Evolutionary conservation across 176 grass and related monocot genomes (phyloP).

Genomic region (Canna indica): DNA sequence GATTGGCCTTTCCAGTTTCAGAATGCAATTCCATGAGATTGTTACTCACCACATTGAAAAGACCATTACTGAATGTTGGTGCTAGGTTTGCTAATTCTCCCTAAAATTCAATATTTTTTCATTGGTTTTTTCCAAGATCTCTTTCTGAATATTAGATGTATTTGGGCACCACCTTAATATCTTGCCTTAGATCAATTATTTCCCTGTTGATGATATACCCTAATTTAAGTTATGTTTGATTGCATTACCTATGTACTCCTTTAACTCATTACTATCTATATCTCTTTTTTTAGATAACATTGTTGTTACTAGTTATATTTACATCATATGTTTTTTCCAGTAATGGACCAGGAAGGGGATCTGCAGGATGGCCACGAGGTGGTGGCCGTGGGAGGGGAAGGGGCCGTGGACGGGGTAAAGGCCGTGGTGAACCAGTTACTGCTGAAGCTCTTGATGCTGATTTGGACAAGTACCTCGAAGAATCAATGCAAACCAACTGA

Average conservation of each 20-base stretch:
- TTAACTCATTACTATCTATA: not conserved
- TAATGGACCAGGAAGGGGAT: slow-evolving; percentile 44
- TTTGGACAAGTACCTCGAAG: slow-evolving; percentile 85
- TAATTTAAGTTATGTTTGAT: not conserved
- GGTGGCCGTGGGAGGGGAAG: slow-evolving; percentile 45
- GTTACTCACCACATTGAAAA: too few species aligned
- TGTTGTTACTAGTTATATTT: not conserved
- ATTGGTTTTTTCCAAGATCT: too few species aligned
- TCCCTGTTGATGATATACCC: not conserved
- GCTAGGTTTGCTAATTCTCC: too few species aligned
- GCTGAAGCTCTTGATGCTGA: slow-evolving; percentile 92
- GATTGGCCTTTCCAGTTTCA: too few species aligned
- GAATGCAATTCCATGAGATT: too few species aligned
- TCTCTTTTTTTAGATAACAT: not conserved
- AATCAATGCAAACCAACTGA: slow-evolving; percentile 60
- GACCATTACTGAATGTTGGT: too few species aligned
- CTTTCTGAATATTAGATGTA: too few species aligned
- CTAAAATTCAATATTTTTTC: too few species aligned
- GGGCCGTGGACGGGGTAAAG: slow-evolving; percentile 50
- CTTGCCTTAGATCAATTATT: too few species aligned
- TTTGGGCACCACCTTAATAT: too few species aligned
- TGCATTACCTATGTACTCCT: not conserved
- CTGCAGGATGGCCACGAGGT: slow-evolving; percentile 27
- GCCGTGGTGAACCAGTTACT: slow-evolving; percentile 36
- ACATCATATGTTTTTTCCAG: slow-evolving; percentile 18